Evolutionary conservation across 2,329 filamentous ascomycete species (phyloP).

Genomic region (Pseudogymnoascus sp.): DNA sequence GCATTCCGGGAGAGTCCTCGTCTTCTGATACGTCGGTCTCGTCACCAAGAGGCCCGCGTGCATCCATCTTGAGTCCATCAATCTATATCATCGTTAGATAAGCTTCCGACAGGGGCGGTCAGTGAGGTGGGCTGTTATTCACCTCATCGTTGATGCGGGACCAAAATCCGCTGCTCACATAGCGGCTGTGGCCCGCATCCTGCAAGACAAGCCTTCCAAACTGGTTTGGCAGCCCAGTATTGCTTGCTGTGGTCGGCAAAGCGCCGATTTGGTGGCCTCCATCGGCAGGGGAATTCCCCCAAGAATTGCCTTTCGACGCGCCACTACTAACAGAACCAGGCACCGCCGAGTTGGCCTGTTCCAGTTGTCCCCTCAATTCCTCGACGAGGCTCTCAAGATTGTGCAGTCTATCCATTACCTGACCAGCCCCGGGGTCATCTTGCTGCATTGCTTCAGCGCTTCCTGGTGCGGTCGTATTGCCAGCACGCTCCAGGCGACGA

Average conservation of each 20-base stretch:
- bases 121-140: slow-evolving; percentile 15
- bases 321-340: slow-evolving; percentile 20
- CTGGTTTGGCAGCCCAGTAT: slow-evolving; percentile 29
- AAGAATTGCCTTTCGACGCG: slow-evolving; percentile 25
- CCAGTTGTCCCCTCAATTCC: slow-evolving; percentile 39
- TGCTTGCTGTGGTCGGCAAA: neutral
- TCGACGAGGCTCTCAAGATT: slow-evolving; percentile 44
- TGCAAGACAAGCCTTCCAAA: slow-evolving; percentile 42
- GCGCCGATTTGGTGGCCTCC: slow-evolving; percentile 10
- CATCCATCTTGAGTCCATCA: slow-evolving; percentile 36
- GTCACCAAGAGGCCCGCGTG: slow-evolving; percentile 25
- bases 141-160: slow-evolving; percentile 49
- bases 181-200: slow-evolving; percentile 31
- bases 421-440: slow-evolving; percentile 25
- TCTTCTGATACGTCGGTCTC: slow-evolving; percentile 33
- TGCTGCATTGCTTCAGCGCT: slow-evolving; percentile 15
- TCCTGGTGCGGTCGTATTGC: slow-evolving; percentile 22
- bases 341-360: slow-evolving; percentile 31
- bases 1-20: slow-evolving; percentile 26
- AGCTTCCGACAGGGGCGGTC: neutral
- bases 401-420: slow-evolving; percentile 41
- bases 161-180: slow-evolving; percentile 47
- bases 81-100: slow-evolving; percentile 30
- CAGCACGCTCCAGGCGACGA: slow-evolving; percentile 38
- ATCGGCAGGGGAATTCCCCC: slow-evolving; percentile 23